Evolutionary conservation across 2,329 filamentous ascomycete species (phyloP), one percentile per base, ranked within the genome.

Genomic region (Colletotrichum liaoningense): DNA sequence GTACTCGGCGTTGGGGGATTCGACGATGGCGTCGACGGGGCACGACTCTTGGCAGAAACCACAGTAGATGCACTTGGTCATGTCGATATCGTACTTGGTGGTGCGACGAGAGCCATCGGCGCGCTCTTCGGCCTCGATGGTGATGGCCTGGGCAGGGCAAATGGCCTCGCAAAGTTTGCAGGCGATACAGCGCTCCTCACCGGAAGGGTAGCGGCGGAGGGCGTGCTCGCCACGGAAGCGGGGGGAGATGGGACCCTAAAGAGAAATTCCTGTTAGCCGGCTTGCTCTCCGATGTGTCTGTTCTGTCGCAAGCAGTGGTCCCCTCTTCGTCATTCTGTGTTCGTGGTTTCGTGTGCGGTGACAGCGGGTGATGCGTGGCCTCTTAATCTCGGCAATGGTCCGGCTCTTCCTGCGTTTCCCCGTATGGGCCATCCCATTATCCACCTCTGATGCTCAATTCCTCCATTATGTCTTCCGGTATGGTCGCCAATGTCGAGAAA

Each of bases 61-160:
- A 84, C 97, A 98, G 91, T 98, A 99, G 86, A 99, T 99, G 88
- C 97, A 99, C 90, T 99, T 99, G 81, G 97, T 98, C 97, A 99
- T 99, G 86, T 99, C 97, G 82, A 99, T 98, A 84, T 99, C 97
- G 87, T 99, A 99, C 83, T 96, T 92, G 73, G 96, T 98, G 64
- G 97, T 99, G 82, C 97, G 92, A 85, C 97, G 92, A 81, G 94
- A 97, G 76, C 97, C 97, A 80, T 99, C 97, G 81, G 94, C 94
- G 82, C 97, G 95, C 89, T 99, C 97, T 85, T 99, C 97, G 70
- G 97, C 97, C 87, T 99, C 97, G 80, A 99, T 99, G 66, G 97
- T 99, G 84, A 99, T 99, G 81, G 97, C 97, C 86, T 98, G 94
- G 70, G 97, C 97, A 55, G 97, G 97, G 90, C 97, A 99, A 82